These are phyloP conservation scores for Amanita phalloides DNA, from an alignment of 768 basidiomycete species.

Conservation along the genomic window DNA sequence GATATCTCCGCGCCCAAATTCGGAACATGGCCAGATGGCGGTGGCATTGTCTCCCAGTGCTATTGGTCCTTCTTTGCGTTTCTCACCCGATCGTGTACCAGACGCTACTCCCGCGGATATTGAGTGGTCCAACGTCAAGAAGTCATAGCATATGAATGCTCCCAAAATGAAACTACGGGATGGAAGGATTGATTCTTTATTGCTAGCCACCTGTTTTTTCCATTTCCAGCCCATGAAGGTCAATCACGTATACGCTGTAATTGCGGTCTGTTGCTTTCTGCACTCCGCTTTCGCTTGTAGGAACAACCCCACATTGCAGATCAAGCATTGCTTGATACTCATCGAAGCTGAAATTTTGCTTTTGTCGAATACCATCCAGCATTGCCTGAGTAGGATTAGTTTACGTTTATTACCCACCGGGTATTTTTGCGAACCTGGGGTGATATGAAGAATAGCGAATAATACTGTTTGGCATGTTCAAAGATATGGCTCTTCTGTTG, in stretches of 20 bases:
- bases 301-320: conserved; percentile 80
- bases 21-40: conserved; percentile 12
- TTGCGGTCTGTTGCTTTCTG: conserved; percentile 53
- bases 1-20: conserved; percentile 16
- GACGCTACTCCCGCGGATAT: conserved; percentile 19
- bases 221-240: conserved; percentile 75
- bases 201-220: conserved; percentile 25
- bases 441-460: conserved; percentile 60
- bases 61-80: conserved; percentile 14
- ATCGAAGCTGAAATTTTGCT: conserved; percentile 71
- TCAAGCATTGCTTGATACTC: conserved; percentile 89
- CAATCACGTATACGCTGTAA: conserved; percentile 84
- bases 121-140: conserved; percentile 22
- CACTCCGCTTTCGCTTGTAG: conserved; percentile 37
- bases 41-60: conserved; percentile 23
- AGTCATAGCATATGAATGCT: conserved; percentile 1
- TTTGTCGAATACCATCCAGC: conserved; percentile 56
- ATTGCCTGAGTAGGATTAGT: conserved; percentile 42
- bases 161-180: neutral
- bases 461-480: conserved; percentile 69
- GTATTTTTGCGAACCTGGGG: conserved; percentile 49
- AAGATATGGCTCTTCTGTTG: conserved; percentile 51
- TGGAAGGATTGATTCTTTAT: conserved; percentile 6
- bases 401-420: neutral
- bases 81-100: conserved; percentile 15